These are phyloP conservation scores for Aspergillus bertholletiae DNA, from an alignment of 495 filamentous ascomycete genomes.

Conservation along the genomic window DNA sequence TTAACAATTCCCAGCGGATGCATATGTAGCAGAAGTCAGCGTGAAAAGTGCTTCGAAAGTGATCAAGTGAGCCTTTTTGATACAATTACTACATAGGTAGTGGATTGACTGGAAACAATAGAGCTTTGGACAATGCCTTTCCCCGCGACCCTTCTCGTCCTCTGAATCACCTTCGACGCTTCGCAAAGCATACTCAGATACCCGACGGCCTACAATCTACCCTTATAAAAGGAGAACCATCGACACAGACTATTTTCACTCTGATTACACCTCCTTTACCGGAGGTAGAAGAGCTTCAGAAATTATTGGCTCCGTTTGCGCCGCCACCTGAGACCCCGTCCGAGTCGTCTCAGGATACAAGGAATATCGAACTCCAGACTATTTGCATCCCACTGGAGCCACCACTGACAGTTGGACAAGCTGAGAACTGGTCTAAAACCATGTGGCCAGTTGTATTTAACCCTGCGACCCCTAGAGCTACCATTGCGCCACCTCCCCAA, in stretches of 20 bases:
- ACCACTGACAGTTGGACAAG: conserved; percentile 71
- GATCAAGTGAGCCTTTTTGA: conserved; percentile 35
- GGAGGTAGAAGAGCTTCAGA: conserved; percentile 21
- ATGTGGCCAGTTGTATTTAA: conserved; percentile 92
- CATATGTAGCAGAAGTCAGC: conserved; percentile 42
- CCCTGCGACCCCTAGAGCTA: conserved; percentile 56
- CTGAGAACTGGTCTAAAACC: conserved; percentile 66
- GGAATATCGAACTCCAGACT: conserved; percentile 35
- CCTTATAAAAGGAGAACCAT: conserved; percentile 20
- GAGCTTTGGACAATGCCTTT: conserved; percentile 42
- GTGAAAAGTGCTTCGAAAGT: conserved; percentile 43
- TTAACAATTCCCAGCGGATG: conserved; percentile 27
- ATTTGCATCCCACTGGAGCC: conserved; percentile 69
- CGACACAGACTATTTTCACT: conserved; percentile 33
- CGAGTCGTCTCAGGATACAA: conserved; percentile 21
- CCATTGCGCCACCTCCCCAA: conserved; percentile 44
- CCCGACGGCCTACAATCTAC: conserved; percentile 44
- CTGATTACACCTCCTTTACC: conserved; percentile 36
- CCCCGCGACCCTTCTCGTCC: conserved; percentile 56
- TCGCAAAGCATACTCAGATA: conserved; percentile 68
- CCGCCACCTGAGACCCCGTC: conserved; percentile 6
- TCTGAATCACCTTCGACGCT: conserved; percentile 76
- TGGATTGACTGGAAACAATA: conserved; percentile 11
- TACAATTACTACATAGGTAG: neutral
- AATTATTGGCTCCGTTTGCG: conserved; percentile 34